These are phyloP conservation scores for Auxenochlorella pyrenoidosa DNA, from an alignment of 139 green algal genomes.

Conservation along the genomic window DNA sequence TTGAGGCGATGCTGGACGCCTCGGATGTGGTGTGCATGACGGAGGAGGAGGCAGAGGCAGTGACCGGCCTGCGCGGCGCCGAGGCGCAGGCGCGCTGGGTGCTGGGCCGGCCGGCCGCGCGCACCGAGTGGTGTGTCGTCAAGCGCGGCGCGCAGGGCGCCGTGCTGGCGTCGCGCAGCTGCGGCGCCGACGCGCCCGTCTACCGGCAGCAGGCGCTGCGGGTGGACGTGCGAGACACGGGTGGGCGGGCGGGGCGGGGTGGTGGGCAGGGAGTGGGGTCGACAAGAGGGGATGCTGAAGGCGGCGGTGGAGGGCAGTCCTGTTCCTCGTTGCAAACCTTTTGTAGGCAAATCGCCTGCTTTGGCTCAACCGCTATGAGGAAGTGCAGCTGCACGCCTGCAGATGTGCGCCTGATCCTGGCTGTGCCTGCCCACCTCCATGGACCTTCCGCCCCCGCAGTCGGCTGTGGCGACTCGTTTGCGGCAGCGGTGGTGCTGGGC, in stretches of 20 bases:
- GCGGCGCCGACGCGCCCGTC: not conserved
- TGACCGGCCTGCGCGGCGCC: slow-evolving; percentile 78
- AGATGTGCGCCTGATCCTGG: not conserved
- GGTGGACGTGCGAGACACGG: slow-evolving; percentile 94
- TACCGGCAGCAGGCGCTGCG: slow-evolving; percentile 46
- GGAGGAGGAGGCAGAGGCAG: slow-evolving; percentile 79
- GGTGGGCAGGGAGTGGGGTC: not conserved
- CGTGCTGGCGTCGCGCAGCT: slow-evolving; percentile 57
- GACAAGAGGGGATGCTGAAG: no score
- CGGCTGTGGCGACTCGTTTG: slow-evolving; percentile 95
- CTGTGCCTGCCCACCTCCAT: not conserved
- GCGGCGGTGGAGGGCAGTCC: no score
- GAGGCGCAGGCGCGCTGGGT: slow-evolving; percentile 66
- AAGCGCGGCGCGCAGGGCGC: slow-evolving; percentile 85
- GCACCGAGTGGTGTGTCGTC: slow-evolving; percentile 83
- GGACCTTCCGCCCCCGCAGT: not conserved
- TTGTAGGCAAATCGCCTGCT: no score
- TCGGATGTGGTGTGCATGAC: slow-evolving; percentile 90
- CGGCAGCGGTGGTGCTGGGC: slow-evolving; percentile 88
- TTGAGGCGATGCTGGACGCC: slow-evolving; percentile 77
- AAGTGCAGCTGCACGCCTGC: not conserved
- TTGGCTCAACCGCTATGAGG: not conserved
- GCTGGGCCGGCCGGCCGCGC: slow-evolving; percentile 55
- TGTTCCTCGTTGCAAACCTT: no score
- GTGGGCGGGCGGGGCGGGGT: not conserved